A percentile compares a stretch with the other conserved stretches of the same genome.
These are phyloP conservation scores for Chlamydomonas reinhardtii DNA, from an alignment of 163 green algal genomes.

Conservation along the genomic window DNA sequence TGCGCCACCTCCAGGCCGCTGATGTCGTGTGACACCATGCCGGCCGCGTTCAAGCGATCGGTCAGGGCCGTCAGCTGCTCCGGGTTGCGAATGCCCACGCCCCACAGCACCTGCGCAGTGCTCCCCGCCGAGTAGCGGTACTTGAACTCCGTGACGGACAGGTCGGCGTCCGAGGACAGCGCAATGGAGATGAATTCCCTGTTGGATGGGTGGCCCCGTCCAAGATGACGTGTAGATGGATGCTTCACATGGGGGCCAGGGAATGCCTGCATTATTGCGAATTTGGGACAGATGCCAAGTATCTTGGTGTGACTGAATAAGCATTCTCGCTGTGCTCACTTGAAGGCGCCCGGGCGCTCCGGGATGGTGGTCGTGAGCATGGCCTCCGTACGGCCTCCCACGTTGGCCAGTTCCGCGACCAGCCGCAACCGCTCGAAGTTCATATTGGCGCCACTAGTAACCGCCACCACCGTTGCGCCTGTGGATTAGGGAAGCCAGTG, in stretches of 20 bases:
- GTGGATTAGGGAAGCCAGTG: background rate
- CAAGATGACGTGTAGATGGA: too few species aligned
- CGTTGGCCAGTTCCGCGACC: constrained; percentile 93
- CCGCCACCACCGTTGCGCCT: constrained; percentile 82
- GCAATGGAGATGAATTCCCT: constrained; percentile 43
- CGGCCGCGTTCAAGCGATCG: constrained; percentile 69
- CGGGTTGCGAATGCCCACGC: constrained; percentile 21
- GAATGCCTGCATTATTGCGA: too few species aligned
- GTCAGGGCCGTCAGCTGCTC: constrained; percentile 74
- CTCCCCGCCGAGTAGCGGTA: constrained; percentile 83
- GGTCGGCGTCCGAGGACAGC: constrained; percentile 1
- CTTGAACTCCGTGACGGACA: constrained; percentile 95
- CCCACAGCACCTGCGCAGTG: constrained; percentile 66
- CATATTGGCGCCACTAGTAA: constrained; percentile 98
- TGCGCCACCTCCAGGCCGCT: constrained; percentile 81
- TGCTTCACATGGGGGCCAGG: too few species aligned
- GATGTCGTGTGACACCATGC: constrained; percentile 86
- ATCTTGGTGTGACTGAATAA: too few species aligned
- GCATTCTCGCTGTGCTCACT: background rate
- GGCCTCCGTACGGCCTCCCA: constrained; percentile 84
- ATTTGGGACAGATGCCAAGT: background rate
- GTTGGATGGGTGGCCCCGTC: too few species aligned
- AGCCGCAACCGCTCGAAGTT: constrained; percentile 98
- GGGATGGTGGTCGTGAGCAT: constrained; percentile 91
- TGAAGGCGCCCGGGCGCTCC: constrained; percentile 85